phyloP scores from a whole-genome alignment of 371 early-diverging fungal species.

The Mucor circinelloides region DNA sequence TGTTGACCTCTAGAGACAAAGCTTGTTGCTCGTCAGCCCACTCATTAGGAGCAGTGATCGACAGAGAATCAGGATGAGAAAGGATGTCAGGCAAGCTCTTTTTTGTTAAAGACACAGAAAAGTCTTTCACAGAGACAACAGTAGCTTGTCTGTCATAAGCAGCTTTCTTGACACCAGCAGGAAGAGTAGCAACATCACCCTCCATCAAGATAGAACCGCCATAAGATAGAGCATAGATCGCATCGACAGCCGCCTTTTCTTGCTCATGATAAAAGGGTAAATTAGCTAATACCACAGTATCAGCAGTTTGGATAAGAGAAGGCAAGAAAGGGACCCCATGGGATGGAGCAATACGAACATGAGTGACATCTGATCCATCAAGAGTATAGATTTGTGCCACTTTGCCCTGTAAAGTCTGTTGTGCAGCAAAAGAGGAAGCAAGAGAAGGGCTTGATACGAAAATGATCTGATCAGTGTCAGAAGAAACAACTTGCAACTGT shows the following conservation, averaged over 20 bases:
- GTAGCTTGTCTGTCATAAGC: conserved; percentile 17
- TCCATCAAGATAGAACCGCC: conserved; percentile 22
- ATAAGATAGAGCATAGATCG: conserved; percentile 1
- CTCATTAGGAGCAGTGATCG: background rate
- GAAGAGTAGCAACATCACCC: background rate
- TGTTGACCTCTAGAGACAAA: background rate
- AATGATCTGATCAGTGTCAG: conserved; percentile 12
- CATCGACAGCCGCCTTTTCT: background rate
- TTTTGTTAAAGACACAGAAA: background rate
- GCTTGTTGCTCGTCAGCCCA: background rate
- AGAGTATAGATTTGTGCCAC: conserved; percentile 22
- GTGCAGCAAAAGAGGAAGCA: background rate
- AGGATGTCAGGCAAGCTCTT: background rate
- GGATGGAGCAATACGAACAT: conserved; percentile 17
- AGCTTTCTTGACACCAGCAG: conserved; percentile 17
- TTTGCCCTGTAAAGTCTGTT: background rate
- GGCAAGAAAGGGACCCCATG: conserved; percentile 12
- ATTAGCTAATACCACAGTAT: conserved; percentile 17
- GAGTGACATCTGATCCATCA: background rate
- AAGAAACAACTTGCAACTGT: background rate
- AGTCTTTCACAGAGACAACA: background rate
- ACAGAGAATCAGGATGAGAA: background rate
- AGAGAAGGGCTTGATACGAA: conserved; percentile 15
- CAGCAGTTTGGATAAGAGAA: conserved; percentile 20
- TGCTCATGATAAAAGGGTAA: background rate